Conservation (phyloP, 2,329 filamentous ascomycete genomes). For the Pestalotiopsis sp. region DNA sequence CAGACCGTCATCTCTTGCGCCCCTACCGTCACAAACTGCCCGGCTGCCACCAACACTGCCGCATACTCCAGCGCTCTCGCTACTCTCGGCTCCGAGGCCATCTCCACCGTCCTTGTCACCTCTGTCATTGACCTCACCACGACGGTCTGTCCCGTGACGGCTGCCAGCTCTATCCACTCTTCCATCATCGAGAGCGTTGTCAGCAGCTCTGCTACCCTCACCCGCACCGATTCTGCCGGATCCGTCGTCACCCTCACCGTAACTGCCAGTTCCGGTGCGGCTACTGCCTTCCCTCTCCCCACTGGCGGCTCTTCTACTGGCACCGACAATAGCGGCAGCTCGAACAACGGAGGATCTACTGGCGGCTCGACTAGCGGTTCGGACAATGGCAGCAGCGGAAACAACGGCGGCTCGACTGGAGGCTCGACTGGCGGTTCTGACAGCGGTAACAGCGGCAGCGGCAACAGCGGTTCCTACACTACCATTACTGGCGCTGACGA, state of each 20-base stretch:
- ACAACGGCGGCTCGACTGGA: neutral
- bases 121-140: conserved; percentile 28
- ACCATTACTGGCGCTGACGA: neutral
- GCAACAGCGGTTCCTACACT: neutral
- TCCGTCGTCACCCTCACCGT: conserved; percentile 10
- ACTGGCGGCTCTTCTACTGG: conserved; percentile 9
- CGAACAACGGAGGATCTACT: neutral
- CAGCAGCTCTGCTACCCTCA: conserved; percentile 9
- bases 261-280: conserved; percentile 3
- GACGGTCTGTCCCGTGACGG: conserved; percentile 28
- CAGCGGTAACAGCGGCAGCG: conserved; percentile 1
- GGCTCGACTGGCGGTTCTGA: neutral
- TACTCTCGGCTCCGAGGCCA: conserved; percentile 20
- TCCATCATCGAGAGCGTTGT: conserved; percentile 20
- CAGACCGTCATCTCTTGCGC: conserved; percentile 28
- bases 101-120: conserved; percentile 27
- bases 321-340: neutral
- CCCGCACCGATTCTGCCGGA: conserved; percentile 7
- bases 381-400: neutral
- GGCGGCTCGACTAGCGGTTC: neutral
- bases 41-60: conserved; percentile 22
- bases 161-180: conserved; percentile 23
- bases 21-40: conserved; percentile 26
- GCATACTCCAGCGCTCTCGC: conserved; percentile 23
- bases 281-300: conserved; percentile 8